These are phyloP conservation scores for Leishmania turanica DNA, from an alignment of 208 protist species.

Conservation along the genomic window DNA sequence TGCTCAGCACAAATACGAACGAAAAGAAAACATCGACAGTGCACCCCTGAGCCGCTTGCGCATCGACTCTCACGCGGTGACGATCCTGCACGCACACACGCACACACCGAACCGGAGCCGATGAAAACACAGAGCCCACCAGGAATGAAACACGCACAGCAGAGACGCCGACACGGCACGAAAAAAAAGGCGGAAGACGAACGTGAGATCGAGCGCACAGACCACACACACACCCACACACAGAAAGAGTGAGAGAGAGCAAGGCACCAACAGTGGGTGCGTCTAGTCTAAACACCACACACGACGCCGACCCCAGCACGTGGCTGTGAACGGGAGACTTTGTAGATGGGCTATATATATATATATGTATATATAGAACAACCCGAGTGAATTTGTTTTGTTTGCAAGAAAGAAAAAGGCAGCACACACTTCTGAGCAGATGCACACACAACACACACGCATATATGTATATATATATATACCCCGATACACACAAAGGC, in stretches of 20 bases:
- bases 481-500: neutral
- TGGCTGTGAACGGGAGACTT: neutral
- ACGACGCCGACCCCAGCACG: neutral
- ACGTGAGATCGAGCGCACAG: neutral
- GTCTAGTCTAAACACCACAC: neutral
- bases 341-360: neutral
- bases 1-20: neutral
- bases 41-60: neutral
- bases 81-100: neutral
- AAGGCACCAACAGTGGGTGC: neutral
- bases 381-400: neutral
- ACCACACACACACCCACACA: neutral
- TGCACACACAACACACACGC: neutral
- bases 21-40: neutral
- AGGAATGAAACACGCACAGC: neutral
- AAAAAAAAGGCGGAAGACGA: slow-evolving; percentile 1
- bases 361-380: neutral
- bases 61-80: neutral
- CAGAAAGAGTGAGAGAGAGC: neutral
- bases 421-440: too few relatives aligned
- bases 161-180: neutral
- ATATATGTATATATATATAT: neutral
- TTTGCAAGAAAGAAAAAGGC: slow-evolving; percentile 3
- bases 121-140: neutral
- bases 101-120: neutral